Percentiles rank a stretch among this genome's conserved stretches.
phyloP scores from a whole-genome alignment of 2,329 filamentous ascomycete species.

The Tolypocladium amazonense region DNA sequence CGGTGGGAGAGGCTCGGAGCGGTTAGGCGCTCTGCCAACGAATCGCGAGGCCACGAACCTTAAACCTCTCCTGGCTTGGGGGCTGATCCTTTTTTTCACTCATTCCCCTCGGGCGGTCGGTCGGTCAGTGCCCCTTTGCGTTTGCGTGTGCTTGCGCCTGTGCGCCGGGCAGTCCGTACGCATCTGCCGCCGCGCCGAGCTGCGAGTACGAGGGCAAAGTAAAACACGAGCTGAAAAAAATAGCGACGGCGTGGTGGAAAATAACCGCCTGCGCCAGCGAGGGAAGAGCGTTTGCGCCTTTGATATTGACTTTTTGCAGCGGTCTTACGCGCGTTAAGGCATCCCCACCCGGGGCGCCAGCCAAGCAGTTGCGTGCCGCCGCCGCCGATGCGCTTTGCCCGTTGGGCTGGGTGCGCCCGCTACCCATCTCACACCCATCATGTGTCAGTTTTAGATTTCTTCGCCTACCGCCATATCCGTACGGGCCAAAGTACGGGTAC shows the following conservation, averaged over 20 bases:
- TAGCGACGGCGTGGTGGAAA: not conserved
- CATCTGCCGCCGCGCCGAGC: not conserved
- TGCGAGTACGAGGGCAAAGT: not conserved
- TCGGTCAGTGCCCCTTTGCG: not conserved
- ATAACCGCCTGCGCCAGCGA: not conserved
- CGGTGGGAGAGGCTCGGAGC: not conserved
- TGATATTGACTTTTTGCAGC: not conserved
- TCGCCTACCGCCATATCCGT: not conserved
- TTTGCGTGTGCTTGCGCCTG: not conserved
- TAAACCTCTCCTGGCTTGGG: not conserved
- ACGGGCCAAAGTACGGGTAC: not conserved
- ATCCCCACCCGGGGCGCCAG: not conserved
- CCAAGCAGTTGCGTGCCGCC: not conserved
- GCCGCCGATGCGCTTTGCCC: not conserved
- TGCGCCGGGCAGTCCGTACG: no score
- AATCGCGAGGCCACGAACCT: slow-evolving; percentile 1
- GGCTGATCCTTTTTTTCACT: not conserved
- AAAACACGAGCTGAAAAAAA: not conserved
- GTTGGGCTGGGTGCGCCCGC: not conserved
- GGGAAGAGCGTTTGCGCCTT: not conserved
- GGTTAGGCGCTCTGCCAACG: not conserved
- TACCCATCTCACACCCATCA: not conserved
- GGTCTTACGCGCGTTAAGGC: not conserved
- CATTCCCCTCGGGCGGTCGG: not conserved
- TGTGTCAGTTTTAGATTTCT: not conserved